phyloP scores from a whole-genome alignment of 2,329 filamentous ascomycete genomes.

The Talaromyces sp. region DNA sequence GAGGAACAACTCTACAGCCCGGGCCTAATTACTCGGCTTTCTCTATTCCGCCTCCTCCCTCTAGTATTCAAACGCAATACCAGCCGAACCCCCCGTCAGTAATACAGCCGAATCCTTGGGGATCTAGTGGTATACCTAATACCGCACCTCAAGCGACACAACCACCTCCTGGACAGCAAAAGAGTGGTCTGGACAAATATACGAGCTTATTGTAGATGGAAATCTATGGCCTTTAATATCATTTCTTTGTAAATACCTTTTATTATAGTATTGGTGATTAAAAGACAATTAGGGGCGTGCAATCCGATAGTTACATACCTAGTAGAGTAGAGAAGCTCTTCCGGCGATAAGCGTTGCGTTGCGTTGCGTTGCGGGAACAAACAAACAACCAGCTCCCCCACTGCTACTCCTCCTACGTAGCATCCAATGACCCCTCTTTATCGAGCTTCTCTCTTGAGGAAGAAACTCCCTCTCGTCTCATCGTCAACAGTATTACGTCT shows the following conservation, averaged over 20 bases:
- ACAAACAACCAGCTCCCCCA: background rate
- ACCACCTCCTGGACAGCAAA: conserved; percentile 25
- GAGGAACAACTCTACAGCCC: conserved; percentile 16
- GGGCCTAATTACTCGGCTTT: conserved; percentile 32
- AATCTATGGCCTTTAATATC: background rate
- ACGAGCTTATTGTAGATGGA: conserved; percentile 48
- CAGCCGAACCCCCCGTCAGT: conserved; percentile 13
- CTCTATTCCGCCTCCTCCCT: conserved; percentile 39
- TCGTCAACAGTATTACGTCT: conserved; percentile 10
- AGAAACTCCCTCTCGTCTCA: conserved; percentile 11
- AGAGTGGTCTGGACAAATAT: conserved; percentile 50
- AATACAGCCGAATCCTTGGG: conserved; percentile 17
- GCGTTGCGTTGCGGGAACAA: background rate
- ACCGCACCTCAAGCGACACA: conserved; percentile 22
- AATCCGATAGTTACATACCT: too few relatives aligned
- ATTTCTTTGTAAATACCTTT: background rate
- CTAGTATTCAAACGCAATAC: conserved; percentile 21
- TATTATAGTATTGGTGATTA: background rate
- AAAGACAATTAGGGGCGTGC: background rate
- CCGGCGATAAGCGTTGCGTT: background rate
- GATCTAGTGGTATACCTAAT: conserved; percentile 20
- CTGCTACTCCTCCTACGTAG: background rate
- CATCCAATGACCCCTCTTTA: conserved; percentile 19
- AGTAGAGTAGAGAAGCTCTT: background rate
- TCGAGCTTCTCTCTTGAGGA: conserved; percentile 19